Evolutionary conservation across 805 yeast genomes (phyloP).

Genomic region (Ogataea naganishii): DNA sequence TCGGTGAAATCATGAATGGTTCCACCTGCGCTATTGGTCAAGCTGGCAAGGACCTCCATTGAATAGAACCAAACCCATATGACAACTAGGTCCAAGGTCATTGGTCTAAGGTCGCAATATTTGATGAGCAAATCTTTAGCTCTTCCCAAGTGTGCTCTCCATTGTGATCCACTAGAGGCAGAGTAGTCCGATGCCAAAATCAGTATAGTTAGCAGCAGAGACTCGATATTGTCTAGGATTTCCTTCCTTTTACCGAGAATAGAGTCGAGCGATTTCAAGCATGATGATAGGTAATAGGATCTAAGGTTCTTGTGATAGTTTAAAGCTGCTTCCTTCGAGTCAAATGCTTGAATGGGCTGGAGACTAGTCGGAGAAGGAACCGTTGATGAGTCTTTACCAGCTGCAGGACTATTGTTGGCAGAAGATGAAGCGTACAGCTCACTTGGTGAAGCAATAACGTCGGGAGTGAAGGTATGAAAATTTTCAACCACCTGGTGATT

Average conservation of each 20-base stretch:
- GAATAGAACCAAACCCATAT: slow-evolving; percentile 51
- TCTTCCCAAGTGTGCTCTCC: slow-evolving; percentile 64
- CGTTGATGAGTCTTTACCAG: no score
- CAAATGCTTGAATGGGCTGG: slow-evolving; percentile 29
- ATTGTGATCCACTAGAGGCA: slow-evolving; percentile 45
- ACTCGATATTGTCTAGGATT: slow-evolving; percentile 52
- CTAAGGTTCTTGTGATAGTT: slow-evolving; percentile 47
- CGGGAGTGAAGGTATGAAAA: no score
- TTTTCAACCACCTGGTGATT: not conserved
- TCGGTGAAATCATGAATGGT: slow-evolving; percentile 45
- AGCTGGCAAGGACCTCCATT: slow-evolving; percentile 53
- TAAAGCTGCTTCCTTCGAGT: slow-evolving; percentile 22
- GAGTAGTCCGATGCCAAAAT: slow-evolving; percentile 60
- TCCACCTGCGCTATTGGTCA: slow-evolving; percentile 52
- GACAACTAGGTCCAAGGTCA: slow-evolving; percentile 24
- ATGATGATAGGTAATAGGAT: slow-evolving; percentile 55
- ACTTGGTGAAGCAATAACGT: no score
- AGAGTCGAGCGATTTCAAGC: slow-evolving; percentile 52
- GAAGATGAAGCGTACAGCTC: not conserved
- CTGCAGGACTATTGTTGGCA: slow-evolving; percentile 6
- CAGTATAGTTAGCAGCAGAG: slow-evolving; percentile 59
- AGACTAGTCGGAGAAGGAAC: no score
- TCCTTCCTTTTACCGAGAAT: slow-evolving; percentile 31
- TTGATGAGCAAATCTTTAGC: slow-evolving; percentile 56
- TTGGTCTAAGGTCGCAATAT: slow-evolving; percentile 27